Evolutionary conservation across 2,329 filamentous ascomycete genomes (phyloP).

Genomic region (Alternaria conjuncta): DNA sequence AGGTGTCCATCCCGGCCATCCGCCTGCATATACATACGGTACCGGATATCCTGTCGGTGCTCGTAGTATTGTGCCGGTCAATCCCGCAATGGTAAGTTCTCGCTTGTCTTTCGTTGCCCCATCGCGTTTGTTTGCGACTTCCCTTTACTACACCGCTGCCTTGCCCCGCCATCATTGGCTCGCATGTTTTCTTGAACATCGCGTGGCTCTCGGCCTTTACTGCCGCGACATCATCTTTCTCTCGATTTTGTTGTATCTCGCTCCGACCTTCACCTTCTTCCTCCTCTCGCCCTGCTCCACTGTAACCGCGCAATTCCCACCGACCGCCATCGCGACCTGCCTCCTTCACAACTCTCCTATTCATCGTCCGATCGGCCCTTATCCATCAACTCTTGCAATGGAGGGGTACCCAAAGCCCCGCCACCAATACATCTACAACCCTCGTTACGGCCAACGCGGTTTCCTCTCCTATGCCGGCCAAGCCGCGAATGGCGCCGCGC

Average conservation of each 20-base stretch:
- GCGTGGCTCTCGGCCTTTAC: neutral
- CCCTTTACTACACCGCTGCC: conserved; percentile 18
- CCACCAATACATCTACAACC: conserved; percentile 41
- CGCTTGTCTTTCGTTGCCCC: conserved; percentile 13
- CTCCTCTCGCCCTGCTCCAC: conserved; percentile 2
- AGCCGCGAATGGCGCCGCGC: conserved; percentile 34
- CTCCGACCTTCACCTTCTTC: conserved; percentile 19
- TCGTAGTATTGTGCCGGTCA: conserved; percentile 25
- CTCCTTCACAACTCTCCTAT: neutral
- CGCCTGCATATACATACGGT: conserved; percentile 20
- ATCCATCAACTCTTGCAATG: conserved; percentile 10
- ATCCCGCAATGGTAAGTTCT: conserved; percentile 33
- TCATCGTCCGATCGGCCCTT: neutral
- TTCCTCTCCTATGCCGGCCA: conserved; percentile 36
- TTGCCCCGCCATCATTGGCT: conserved; percentile 16
- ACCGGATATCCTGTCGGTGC: conserved; percentile 20
- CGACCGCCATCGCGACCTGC: neutral
- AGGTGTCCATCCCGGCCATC: conserved; percentile 1
- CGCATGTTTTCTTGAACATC: neutral
- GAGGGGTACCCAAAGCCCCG: conserved; percentile 38
- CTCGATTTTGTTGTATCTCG: conserved; percentile 7
- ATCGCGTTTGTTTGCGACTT: conserved; percentile 15
- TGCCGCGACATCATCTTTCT: neutral
- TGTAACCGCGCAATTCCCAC: neutral
- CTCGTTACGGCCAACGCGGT: conserved; percentile 38